Conservation (phyloP, 176 grass and related monocot genomes). For the Ananas comosus region DNA sequence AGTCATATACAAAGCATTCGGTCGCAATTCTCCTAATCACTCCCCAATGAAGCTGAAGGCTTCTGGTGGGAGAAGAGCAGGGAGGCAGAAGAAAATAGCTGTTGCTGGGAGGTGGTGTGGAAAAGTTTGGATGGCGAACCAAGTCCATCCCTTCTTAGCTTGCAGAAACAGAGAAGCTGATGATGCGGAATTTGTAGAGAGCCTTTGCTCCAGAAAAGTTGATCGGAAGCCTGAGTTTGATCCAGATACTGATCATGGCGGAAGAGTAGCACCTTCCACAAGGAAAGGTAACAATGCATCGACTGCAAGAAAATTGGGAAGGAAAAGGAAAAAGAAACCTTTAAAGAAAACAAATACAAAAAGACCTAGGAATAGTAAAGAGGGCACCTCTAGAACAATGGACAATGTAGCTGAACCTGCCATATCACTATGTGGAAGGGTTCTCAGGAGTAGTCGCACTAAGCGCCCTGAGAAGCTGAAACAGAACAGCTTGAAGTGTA, state of each 20-base stretch:
- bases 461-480: background rate
- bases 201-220: background rate
- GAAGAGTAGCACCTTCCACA: conserved; percentile 24
- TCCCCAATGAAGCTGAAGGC: conserved; percentile 38
- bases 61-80: conserved; percentile 34
- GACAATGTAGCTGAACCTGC: conserved; percentile 26
- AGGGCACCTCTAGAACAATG: conserved; percentile 1
- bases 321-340: conserved; percentile 29
- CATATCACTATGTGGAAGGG: conserved; percentile 17
- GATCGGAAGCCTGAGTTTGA: conserved; percentile 19
- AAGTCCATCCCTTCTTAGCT: conserved; percentile 72
- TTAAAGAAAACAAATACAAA: conserved; percentile 30
- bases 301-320: conserved; percentile 21
- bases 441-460: conserved; percentile 33
- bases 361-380: conserved; percentile 22
- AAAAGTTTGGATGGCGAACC: conserved; percentile 74
- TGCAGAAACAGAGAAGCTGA: conserved; percentile 28
- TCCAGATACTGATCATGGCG: conserved; percentile 22
- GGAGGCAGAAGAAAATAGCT: conserved; percentile 54
- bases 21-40: conserved; percentile 31
- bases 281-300: conserved; percentile 13
- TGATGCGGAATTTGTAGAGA: conserved; percentile 29
- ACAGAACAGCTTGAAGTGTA: background rate
- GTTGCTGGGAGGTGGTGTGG: conserved; percentile 80
- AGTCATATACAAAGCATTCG: conserved; percentile 79